Conservation (phyloP, 2,329 filamentous ascomycete genomes). For the Raffaelea albimanens region DNA sequence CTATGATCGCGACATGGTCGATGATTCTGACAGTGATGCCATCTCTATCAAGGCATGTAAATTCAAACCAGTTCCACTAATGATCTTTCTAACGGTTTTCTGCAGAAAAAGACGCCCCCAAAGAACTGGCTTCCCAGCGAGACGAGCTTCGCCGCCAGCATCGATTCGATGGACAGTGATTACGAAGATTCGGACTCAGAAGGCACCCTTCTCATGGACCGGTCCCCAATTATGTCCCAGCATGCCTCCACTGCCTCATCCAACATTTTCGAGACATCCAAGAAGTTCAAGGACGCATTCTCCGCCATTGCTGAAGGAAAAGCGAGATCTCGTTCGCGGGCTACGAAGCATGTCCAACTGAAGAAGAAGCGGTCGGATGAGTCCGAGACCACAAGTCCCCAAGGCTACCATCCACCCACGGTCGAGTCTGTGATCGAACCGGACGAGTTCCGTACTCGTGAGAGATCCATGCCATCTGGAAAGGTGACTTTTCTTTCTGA, state of each 20-base stretch:
- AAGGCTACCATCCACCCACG: conserved; percentile 7
- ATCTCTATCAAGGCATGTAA: too few relatives aligned
- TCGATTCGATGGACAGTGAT: neutral
- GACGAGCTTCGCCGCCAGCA: neutral
- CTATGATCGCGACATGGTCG: too few relatives aligned
- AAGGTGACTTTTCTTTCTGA: too few relatives aligned
- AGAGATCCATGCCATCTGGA: too few relatives aligned
- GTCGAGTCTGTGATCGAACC: conserved; percentile 10
- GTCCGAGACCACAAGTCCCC: neutral
- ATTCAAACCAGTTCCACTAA: too few relatives aligned
- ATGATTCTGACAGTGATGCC: too few relatives aligned
- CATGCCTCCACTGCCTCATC: neutral
- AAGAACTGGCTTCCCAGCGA: conserved; percentile 2
- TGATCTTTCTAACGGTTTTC: too few relatives aligned
- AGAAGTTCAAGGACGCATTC: conserved; percentile 3
- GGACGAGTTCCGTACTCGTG: too few relatives aligned
- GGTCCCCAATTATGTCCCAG: too few relatives aligned
- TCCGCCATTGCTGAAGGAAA: neutral
- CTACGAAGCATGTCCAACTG: neutral
- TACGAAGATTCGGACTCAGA: neutral
- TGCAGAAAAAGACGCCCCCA: neutral
- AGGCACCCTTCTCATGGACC: neutral
- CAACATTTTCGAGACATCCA: conserved; percentile 1
- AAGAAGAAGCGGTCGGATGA: neutral
- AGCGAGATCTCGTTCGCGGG: neutral